Evolutionary conservation across 768 basidiomycete species (phyloP).

Genomic region (Coprinopsis marcescibilis): DNA sequence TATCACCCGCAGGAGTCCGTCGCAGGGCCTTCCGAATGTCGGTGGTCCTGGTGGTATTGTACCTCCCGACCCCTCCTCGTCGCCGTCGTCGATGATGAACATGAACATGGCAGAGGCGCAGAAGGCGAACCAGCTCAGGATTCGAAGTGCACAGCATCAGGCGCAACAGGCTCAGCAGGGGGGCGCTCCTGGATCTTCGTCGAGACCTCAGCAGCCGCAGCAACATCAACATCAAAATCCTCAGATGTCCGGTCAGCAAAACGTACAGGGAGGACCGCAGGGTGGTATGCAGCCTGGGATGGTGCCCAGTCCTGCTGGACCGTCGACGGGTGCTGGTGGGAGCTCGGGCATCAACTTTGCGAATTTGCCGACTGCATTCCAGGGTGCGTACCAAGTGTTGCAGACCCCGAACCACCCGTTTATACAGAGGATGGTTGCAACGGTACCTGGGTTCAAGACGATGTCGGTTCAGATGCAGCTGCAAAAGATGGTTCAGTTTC

Average conservation of each 20-base stretch:
- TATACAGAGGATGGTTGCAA: conserved; percentile 46
- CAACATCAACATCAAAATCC: conserved; percentile 26
- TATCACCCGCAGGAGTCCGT: conserved; percentile 1
- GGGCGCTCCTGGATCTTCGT: conserved; percentile 11
- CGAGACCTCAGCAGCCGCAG: conserved; percentile 24
- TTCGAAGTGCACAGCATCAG: conserved; percentile 28
- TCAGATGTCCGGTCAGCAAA: too few relatives aligned
- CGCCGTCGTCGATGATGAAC: conserved; percentile 13
- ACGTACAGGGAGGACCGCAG: conserved; percentile 2
- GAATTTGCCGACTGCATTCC: conserved; percentile 16
- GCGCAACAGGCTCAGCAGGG: conserved; percentile 12
- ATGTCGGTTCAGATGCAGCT: conserved; percentile 52
- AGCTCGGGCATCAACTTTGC: conserved; percentile 2
- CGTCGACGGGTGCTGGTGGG: too few relatives aligned
- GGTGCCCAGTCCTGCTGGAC: too few relatives aligned
- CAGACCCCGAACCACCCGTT: conserved; percentile 54
- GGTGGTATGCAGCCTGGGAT: not conserved
- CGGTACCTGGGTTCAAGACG: conserved; percentile 47
- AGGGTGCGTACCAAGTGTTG: conserved; percentile 44
- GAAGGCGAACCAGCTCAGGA: conserved; percentile 30
- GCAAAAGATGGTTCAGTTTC: conserved; percentile 49
- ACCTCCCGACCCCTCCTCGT: conserved; percentile 8
- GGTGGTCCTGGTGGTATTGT: conserved; percentile 1
- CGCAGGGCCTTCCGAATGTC: not conserved
- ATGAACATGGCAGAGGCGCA: conserved; percentile 24